A percentile compares a stretch with the other conserved stretches of the same genome.
These are phyloP conservation scores for Cutaneotrichosporon cutaneum DNA, from an alignment of 1,284 basidiomycete genomes.

Conservation along the genomic window DNA sequence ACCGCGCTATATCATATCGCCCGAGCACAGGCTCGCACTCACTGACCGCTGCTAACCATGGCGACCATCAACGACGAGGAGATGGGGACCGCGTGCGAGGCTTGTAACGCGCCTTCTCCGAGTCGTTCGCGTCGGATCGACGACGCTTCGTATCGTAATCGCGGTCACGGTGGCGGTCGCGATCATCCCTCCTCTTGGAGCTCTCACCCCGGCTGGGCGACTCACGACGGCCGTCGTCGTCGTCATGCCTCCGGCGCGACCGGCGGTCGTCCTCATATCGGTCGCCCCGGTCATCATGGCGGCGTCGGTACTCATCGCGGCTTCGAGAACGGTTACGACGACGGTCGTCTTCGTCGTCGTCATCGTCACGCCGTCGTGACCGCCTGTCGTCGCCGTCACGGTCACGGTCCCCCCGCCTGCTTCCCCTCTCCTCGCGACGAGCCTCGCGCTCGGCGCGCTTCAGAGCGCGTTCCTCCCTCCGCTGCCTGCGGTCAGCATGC, in stretches of 20 bases:
- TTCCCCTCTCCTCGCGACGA: neutral
- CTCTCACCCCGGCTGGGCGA: neutral
- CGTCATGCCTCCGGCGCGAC: neutral
- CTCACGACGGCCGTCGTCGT: neutral
- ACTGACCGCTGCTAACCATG: no score
- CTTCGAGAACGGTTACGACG: constrained; percentile 1
- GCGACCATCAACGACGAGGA: constrained; percentile 1
- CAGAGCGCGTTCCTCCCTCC: constrained; percentile 47
- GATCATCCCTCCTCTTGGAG: neutral
- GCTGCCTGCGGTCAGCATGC: constrained; percentile 25
- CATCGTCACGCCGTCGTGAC: constrained; percentile 2
- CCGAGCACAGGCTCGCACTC: no score
- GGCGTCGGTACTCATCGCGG: neutral
- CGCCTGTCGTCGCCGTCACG: constrained; percentile 10
- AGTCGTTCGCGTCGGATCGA: neutral
- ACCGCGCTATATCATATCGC: no score
- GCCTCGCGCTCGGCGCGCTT: constrained; percentile 33
- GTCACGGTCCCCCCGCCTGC: constrained; percentile 13
- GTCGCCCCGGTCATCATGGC: neutral
- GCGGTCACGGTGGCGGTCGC: constrained; percentile 7
- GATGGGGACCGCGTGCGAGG: neutral
- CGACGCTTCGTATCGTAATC: neutral
- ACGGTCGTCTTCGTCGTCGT: neutral
- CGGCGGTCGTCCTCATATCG: neutral
- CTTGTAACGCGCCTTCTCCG: neutral